Evolutionary conservation across 805 yeast genomes (phyloP), one percentile per base, ranked within the genome.

Genomic region (Komagataella ulmi): DNA sequence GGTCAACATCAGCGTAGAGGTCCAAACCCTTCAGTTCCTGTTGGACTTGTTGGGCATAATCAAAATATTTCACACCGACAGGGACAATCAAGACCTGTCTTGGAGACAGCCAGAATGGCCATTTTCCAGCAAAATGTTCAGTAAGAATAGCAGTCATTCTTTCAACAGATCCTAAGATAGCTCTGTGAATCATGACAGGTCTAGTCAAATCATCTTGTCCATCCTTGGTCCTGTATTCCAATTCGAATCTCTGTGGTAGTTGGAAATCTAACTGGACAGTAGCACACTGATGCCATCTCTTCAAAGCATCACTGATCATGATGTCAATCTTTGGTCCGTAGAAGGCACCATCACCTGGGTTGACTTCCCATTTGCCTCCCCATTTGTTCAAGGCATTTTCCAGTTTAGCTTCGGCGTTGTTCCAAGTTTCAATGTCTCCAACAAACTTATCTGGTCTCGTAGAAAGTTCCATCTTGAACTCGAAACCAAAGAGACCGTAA

Each of bases 61-160:
- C 96, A 63, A 76, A 81, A 75, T 84, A 91, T 69, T 87, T 88
- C 57, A 86, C 95, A 64, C 97, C 97, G 61, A 93, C 97, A 60
- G 99, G 99, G 30, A 93, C 93, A 62, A 93, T 95, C 61, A 91
- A 75, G 53, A 91, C 79, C 74, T 93, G 99, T 75, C 99, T 85
- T 64, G 99, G 99, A n/a, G 98, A 90, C 66, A 93, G 77, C 99
- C 99, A 93, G 79, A 93, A 88, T 64, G 99, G 99, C 99, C 99
- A 93, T 69, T 89, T 93, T 64, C 99, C 99, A 65, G 90, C 96
- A 72, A 77, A 93, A 74, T 93, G 99, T 72, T 93, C 99, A 54
- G 96, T 90, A 69, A 93, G 81, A 61, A 93, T 91, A 56, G 97
- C 99, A 56, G 96, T 87, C 98, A 93, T 90, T 78, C 99, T 87